Evolutionary conservation across 768 basidiomycete genomes (phyloP).

Genomic region (Hemileccinum rubropunctum): DNA sequence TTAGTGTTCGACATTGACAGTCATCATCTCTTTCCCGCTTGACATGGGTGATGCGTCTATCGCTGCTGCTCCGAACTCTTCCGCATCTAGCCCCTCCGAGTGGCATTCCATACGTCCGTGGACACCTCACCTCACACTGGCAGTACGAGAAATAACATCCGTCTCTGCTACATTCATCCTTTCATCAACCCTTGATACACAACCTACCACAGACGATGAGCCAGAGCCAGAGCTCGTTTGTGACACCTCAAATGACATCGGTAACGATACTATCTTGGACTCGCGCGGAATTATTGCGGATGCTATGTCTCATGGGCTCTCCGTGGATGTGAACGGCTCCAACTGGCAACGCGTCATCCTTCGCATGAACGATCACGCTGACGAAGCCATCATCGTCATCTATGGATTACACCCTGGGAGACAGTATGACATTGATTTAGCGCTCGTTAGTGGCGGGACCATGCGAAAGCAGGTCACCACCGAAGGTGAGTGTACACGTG

Average conservation of each 20-base stretch:
- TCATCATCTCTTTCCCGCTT: too few relatives aligned
- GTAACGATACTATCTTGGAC: conserved; percentile 30
- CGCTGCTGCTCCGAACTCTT: conserved; percentile 4
- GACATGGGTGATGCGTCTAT: conserved; percentile 20
- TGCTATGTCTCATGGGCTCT: conserved; percentile 69
- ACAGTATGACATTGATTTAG: conserved; percentile 88
- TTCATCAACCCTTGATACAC: conserved; percentile 47
- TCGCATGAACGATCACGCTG: conserved; percentile 73
- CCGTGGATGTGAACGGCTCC: conserved; percentile 75
- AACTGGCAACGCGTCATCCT: conserved; percentile 80
- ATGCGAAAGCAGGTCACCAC: conserved; percentile 68
- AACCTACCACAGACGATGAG: conserved; percentile 14
- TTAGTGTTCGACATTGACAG: too few relatives aligned
- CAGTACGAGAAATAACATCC: conserved; percentile 78
- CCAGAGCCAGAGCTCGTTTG: conserved; percentile 28
- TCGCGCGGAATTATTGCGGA: conserved; percentile 55
- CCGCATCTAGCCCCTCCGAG: conserved; percentile 24
- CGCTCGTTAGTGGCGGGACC: conserved; percentile 62
- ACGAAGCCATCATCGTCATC: conserved; percentile 89
- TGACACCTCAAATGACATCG: conserved; percentile 36
- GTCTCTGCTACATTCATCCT: conserved; percentile 75
- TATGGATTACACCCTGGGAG: conserved; percentile 86
- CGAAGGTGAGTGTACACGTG: conserved; percentile 43
- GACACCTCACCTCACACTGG: conserved; percentile 66
- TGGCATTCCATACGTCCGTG: conserved; percentile 81